Conservation (phyloP, 208 protist species). For the Angomonas deanei region DNA sequence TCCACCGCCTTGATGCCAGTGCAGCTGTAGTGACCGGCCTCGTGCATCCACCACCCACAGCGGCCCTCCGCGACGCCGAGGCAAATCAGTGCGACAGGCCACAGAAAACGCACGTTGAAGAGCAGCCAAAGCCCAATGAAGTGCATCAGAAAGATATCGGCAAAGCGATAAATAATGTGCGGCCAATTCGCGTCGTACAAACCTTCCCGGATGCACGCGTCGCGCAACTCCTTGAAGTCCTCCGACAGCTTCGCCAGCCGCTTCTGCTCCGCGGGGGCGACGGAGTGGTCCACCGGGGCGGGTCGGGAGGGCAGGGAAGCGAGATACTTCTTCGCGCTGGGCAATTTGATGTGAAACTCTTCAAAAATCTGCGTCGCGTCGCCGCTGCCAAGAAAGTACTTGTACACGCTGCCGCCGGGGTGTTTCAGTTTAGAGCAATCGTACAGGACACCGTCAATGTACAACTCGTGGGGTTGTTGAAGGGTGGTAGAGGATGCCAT, state of each 20-base stretch:
- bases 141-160: constrained; percentile 54
- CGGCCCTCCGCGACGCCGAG: constrained; percentile 72
- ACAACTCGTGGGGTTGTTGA: constrained; percentile 46
- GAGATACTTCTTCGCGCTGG: constrained; percentile 42
- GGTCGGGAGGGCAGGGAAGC: constrained; percentile 40
- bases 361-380: constrained; percentile 64
- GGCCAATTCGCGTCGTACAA: constrained; percentile 44
- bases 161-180: constrained; percentile 57
- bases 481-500: constrained; percentile 8
- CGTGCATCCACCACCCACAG: constrained; percentile 78
- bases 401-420: constrained; percentile 61
- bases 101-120: constrained; percentile 28
- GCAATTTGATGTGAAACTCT: constrained; percentile 60
- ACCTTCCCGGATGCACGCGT: constrained; percentile 41
- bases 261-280: constrained; percentile 31
- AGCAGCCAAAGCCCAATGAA: constrained; percentile 42
- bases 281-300: constrained; percentile 12
- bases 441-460: constrained; percentile 61
- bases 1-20: constrained; percentile 55
- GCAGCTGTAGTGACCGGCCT: constrained; percentile 64
- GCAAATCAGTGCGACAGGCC: constrained; percentile 32
- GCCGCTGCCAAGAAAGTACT: constrained; percentile 44
- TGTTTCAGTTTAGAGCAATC: constrained; percentile 60
- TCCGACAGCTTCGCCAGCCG: constrained; percentile 38
- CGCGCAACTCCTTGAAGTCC: constrained; percentile 47